Percentiles rank a stretch among this genome's conserved stretches.
Evolutionary conservation across 2,329 filamentous ascomycete genomes (phyloP).

Genomic region (Calonectria leucothoes): DNA sequence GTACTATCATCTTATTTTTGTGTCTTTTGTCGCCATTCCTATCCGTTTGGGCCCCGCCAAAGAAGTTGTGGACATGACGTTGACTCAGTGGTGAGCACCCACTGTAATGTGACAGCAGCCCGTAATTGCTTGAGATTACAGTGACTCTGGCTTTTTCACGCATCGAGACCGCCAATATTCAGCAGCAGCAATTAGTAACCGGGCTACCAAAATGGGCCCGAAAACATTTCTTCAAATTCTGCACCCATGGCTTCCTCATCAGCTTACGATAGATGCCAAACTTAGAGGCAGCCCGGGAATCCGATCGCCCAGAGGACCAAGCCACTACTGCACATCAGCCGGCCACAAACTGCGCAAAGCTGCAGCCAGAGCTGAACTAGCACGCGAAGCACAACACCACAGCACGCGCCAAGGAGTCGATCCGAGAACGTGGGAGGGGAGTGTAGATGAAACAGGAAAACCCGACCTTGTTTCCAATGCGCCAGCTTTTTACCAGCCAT

Average conservation of each 20-base stretch:
- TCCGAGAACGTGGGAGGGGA: not conserved
- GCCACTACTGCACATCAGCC: not conserved
- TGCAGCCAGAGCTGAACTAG: not conserved
- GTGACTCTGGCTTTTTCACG: not conserved
- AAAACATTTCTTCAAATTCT: too few species aligned
- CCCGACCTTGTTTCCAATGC: not conserved
- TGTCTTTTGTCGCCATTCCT: not conserved
- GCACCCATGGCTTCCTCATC: too few species aligned
- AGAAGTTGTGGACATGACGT: not conserved
- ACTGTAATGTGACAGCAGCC: not conserved
- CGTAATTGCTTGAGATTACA: not conserved
- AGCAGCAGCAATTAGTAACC: not conserved
- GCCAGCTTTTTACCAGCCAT: not conserved
- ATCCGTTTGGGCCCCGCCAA: not conserved
- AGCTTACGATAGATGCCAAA: not conserved
- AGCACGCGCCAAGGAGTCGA: not conserved
- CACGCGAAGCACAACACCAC: not conserved
- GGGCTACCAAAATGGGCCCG: not conserved
- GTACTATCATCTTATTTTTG: not conserved
- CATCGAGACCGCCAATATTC: not conserved
- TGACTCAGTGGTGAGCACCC: not conserved
- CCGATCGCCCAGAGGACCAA: not conserved
- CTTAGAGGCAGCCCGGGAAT: not conserved
- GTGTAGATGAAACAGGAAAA: not conserved
- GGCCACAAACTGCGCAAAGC: not conserved